Evolutionary conservation across 768 basidiomycete genomes (phyloP), one percentile per base, ranked within the genome.

Genomic region (Suillus spraguei): DNA sequence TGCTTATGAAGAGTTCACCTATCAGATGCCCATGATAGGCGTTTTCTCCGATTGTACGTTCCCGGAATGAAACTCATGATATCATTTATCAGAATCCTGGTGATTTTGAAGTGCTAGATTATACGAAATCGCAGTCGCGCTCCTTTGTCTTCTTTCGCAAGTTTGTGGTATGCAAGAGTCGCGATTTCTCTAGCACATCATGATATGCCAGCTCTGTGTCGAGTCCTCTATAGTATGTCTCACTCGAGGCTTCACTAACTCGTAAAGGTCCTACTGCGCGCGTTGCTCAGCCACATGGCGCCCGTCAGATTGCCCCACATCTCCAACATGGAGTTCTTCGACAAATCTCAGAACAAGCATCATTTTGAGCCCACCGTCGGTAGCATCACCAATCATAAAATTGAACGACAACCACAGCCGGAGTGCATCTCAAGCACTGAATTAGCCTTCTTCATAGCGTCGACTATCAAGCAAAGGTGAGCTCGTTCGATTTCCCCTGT

Each of bases 221-320:
- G 41, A 64, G 55, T 32, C 60, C 56, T 32, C 63, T 32, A 33
- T 64, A n/a, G 42, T 42, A 20, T 61, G 61, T 61, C 35, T 49
- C 24, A 32, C 41, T 56, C 11, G 39, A 17, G 41, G 38, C 49
- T 36, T 64, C 17, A 61, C 53, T 16, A 56, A 53, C 36, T 28
- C 47, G 7, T 28, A 24, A 49, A 16, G 47, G 24, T 14, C 47
- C 13, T 55, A 38, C 33, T 44, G 20, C 42, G 38, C 49, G 16
- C 58, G 16, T n/a, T 63, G 17, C 49, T 53, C 35, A 28, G 52
- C 11, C 42, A 60, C 36, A 13, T 46, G 22, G 28, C 61, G 16
- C 60, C 60, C 39, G 42, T 56, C 14, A 17, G 41, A 20, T 44
- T 58, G n/a, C 16, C 16, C 4, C 49, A 16, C 24, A 49, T 49